Base-by-base conservation (phyloP, 148 eudicot genomes). In the Persicaria maculosa region DNA sequence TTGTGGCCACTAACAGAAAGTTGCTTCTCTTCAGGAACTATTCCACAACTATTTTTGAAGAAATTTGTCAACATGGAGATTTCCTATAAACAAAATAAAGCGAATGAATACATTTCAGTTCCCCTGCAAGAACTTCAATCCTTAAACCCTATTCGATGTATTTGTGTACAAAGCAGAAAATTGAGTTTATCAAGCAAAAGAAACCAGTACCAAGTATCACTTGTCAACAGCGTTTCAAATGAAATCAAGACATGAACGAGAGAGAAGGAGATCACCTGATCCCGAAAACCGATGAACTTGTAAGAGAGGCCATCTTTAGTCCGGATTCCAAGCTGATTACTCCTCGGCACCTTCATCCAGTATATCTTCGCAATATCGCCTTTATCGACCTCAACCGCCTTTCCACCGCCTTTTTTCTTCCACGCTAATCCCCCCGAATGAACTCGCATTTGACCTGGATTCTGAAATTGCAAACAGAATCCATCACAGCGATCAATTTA, bases 391-490 rank as follows among this genome's bases (percentile, higher is more conserved):
- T 92, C 94, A 75, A 92, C 91, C 36, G 94, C 86, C 84, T 91
- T 95, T 10, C 99, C 97, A 48, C 99, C 97, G 5, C 97, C 99
- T 79, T 82, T 89, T 83, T 92, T 95, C 91, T 90, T 95, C 99
- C 99, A 95, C 71, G 84, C 45, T 45, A 95, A 76, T 74, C 94
- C 99, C 7, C 89, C 89, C 0, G 97, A 74, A 76, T 90, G 87
- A 72, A 95, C 87, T 81, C 83, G 85, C 52, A 95, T 85, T 80
- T 92, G 96, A 71, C 99, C 99, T 47, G 81, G 86, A 75, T 88
- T 94, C 98, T 94, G 88, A 79, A 84, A 68, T 68, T 50, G 75
- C 44, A 70, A 14, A 73, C 52, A 16, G 4, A 9, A 53, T 22
- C 1, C 6, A n/a, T 4, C 76, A 55, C 7, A 11, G 31, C 14